Evolutionary conservation across 2,329 filamentous ascomycete genomes (phyloP).

Genomic region (Hysterium pulicare): DNA sequence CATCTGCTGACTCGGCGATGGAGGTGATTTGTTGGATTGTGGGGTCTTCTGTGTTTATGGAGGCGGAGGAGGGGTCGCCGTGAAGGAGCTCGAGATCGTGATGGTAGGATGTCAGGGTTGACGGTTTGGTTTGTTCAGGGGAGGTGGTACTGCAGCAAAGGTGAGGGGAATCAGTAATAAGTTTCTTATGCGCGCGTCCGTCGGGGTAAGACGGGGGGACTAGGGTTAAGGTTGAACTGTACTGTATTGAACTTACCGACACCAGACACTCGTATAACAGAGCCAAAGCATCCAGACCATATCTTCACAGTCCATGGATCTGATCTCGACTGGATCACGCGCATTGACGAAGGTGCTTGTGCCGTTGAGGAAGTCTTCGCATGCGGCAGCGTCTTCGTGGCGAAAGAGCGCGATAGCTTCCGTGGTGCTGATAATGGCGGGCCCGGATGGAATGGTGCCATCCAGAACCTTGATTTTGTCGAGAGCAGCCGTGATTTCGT

Average conservation of each 20-base stretch:
- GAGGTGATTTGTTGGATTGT: background rate
- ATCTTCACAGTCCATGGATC: slow-evolving; percentile 1
- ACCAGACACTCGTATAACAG: background rate
- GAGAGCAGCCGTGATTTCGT: slow-evolving; percentile 19
- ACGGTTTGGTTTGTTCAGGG: background rate
- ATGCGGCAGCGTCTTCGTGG: slow-evolving; percentile 8
- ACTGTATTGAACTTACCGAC: background rate
- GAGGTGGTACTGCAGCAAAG: background rate
- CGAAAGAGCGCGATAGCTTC: slow-evolving; percentile 13
- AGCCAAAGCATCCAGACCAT: slow-evolving; percentile 2
- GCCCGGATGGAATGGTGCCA: slow-evolving; percentile 2
- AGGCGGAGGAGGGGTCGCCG: no score
- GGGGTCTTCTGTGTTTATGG: no score
- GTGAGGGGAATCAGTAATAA: background rate
- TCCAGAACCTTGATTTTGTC: slow-evolving; percentile 16
- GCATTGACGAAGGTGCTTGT: background rate
- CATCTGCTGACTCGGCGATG: background rate
- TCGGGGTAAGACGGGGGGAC: background rate
- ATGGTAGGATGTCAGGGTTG: background rate
- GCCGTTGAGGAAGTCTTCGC: background rate
- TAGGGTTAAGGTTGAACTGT: background rate
- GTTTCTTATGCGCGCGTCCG: background rate
- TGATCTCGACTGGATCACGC: background rate
- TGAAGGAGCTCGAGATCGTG: background rate
- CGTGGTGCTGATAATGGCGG: slow-evolving; percentile 13